phyloP scores from a whole-genome alignment of 2,329 filamentous ascomycete genomes.

The Zymoseptoria brevis region DNA sequence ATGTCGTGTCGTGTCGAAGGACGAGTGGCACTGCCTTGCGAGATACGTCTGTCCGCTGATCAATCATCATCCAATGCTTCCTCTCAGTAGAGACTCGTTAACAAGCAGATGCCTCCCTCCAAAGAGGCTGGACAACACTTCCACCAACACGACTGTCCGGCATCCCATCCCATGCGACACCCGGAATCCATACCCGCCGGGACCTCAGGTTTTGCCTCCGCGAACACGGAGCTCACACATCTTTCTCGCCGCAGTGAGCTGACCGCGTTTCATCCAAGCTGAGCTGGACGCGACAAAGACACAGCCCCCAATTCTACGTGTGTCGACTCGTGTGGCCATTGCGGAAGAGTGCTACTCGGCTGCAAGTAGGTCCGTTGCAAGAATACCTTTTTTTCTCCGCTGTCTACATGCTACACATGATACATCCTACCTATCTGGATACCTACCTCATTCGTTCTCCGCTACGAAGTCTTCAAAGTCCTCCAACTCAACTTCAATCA shows the following conservation, averaged over 20 bases:
- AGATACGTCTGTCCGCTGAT: background rate
- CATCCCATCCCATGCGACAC: background rate
- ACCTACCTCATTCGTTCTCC: conserved; percentile 9
- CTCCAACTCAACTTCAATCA: conserved; percentile 7
- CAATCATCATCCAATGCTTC: background rate
- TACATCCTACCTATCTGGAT: too few relatives aligned
- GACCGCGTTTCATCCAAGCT: background rate
- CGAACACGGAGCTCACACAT: background rate
- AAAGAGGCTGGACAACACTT: background rate
- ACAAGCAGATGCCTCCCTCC: background rate
- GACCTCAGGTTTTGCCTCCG: background rate
- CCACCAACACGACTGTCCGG: background rate
- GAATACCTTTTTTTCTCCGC: background rate
- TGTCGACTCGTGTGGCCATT: background rate
- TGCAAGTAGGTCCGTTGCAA: background rate
- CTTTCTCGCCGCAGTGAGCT: background rate
- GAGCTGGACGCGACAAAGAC: background rate
- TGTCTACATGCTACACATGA: background rate
- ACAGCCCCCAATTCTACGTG: background rate
- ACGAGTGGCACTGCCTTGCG: background rate
- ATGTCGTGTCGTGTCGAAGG: too few relatives aligned
- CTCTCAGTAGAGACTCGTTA: background rate
- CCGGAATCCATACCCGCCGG: background rate
- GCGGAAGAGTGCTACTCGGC: background rate
- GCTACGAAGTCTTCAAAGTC: conserved; percentile 13